A percentile compares a stretch with the other conserved stretches of the same genome.
phyloP scores from a whole-genome alignment of 331 rosid genomes.

The Malus hybrid region DNA sequence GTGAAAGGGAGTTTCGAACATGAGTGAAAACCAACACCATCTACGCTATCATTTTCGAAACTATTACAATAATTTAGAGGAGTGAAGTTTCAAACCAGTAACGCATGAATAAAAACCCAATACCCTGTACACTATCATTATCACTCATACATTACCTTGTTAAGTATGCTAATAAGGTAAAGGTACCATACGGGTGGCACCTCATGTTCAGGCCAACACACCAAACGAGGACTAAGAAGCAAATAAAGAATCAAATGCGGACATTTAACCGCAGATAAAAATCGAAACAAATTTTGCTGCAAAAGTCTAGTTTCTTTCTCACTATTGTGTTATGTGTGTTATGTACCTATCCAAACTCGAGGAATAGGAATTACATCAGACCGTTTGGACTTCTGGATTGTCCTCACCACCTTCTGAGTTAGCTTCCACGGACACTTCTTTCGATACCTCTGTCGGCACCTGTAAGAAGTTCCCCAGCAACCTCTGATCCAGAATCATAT shows the following conservation, averaged over 20 bases:
- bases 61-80: too few relatives aligned
- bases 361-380: background rate
- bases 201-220: too few relatives aligned
- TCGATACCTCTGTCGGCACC: slow-evolving; percentile 24
- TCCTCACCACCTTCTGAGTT: background rate
- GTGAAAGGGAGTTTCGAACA: too few relatives aligned
- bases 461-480: slow-evolving; percentile 65
- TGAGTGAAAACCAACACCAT: too few relatives aligned
- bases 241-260: background rate
- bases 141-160: too few relatives aligned
- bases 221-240: background rate
- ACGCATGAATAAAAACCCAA: too few relatives aligned
- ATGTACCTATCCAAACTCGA: background rate
- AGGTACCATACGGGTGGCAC: too few relatives aligned
- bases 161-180: too few relatives aligned
- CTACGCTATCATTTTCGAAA: too few relatives aligned
- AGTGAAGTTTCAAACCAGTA: too few relatives aligned
- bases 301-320: background rate
- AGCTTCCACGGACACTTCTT: background rate
- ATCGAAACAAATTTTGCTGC: background rate
- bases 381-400: background rate
- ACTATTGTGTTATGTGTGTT: background rate
- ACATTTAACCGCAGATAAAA: background rate
- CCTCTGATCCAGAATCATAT: slow-evolving; percentile 77
- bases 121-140: too few relatives aligned